Evolutionary conservation across 495 filamentous ascomycete species (phyloP), one percentile per base, ranked within the genome.

Genomic region (Poronia punctata): DNA sequence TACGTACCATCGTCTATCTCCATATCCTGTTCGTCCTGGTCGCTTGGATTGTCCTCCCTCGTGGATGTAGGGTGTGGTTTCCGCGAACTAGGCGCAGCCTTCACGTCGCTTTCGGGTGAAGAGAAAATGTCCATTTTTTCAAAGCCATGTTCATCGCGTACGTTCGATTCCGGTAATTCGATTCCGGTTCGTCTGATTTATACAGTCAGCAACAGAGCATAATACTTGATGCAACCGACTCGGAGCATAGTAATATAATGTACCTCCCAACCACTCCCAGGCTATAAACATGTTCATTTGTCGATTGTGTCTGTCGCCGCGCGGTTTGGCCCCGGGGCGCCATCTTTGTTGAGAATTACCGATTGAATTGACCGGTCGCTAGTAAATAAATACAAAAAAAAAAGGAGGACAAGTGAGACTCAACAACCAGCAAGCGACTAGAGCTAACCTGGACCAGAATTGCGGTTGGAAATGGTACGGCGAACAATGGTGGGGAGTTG

Each of bases 111-210:
- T 40, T 72, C 78, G 20, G 90, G 89, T 8, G 90, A 95, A 3
- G 88, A 95, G 62, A 95, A 97, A 48, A 95, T 74, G 17, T 86
- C 83, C 38, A 95, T 72, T 23, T 80, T 79, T 59, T 97, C 88
- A 64, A 98, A 75, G 60, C 93, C 92, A 72, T 94, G 68, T 56
- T 88, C 92, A 64, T 97, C 88, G 64, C 87, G 82, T 37, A 83
- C 65, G 27, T 86, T 86, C 38, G 71, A 76, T 62, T 96, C 87
- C 55, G 77, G 74, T 19, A 98, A 60, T 1, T 78, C 84, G 21
- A 93, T 71, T 16, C 92, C 92, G 7, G 92, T 98, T 74, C 90
- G 77, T 21, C 68, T 72, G 49, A n/a, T 7, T 16, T 32, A 25
- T 11, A 30, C 19, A 5, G 35, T 52, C 25, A 54, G 43, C 40